Evolutionary conservation across 2,329 filamentous ascomycete species (phyloP).

Genomic region (Cercospora brassicicola): DNA sequence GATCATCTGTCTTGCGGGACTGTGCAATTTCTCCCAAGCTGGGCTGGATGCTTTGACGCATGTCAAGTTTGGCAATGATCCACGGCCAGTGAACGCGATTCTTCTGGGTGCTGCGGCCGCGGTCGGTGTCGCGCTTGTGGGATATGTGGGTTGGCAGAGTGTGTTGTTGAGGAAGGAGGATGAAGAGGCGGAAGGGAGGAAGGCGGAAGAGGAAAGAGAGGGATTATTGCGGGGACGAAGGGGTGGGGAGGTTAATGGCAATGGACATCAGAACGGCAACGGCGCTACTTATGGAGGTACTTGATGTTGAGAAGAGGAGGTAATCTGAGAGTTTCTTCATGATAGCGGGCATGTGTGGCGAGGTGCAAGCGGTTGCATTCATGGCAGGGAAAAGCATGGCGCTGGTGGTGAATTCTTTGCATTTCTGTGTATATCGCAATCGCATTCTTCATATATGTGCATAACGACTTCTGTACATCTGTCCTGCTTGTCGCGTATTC

Average conservation of each 20-base stretch:
- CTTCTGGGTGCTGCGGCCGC: constrained; percentile 62
- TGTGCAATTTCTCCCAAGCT: constrained; percentile 81
- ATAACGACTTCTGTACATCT: neutral
- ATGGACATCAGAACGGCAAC: neutral
- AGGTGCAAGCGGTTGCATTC: neutral
- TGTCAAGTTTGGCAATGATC: constrained; percentile 67
- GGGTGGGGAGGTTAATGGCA: neutral
- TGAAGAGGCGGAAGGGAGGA: constrained; percentile 42
- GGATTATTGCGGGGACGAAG: neutral
- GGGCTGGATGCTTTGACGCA: constrained; percentile 78
- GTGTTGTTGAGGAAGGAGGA: constrained; percentile 44
- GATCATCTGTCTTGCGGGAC: constrained; percentile 79
- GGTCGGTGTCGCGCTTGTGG: constrained; percentile 66
- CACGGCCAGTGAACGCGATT: constrained; percentile 72
- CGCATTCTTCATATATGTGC: neutral
- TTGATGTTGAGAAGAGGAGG: neutral
- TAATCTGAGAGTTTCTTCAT: neutral
- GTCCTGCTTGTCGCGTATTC: neutral
- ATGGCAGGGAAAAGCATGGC: neutral
- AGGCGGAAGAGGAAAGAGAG: neutral
- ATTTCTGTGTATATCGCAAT: neutral
- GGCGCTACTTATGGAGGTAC: neutral
- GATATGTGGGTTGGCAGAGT: constrained; percentile 61
- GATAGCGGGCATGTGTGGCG: neutral
- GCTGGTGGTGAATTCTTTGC: neutral